Base-by-base conservation (phyloP, 805 yeast species). In the Torulaspora franciscae region DNA sequence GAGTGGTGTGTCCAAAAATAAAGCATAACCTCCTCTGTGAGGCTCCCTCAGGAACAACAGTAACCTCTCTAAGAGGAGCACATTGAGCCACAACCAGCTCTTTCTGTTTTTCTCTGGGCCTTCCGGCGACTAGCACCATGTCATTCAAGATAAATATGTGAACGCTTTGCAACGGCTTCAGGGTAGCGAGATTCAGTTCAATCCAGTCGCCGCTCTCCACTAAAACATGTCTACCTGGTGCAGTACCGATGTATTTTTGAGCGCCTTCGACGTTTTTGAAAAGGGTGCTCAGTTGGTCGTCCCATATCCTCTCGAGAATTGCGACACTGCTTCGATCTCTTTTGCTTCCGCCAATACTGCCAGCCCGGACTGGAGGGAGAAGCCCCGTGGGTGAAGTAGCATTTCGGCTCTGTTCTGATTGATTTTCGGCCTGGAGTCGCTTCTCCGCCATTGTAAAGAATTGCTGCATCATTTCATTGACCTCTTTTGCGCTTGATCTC, bases 231-330 rank as follows among this genome's bases (percentile, higher is more conserved):
- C 96, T 74, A 3, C 90, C 93, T 0, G 90, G 87, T 6, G 77
- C 62, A 1, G 85, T 79, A 15, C 88, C 84, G 30, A 89, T 71
- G 48, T 75, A 78, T 57, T 85, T 85, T 55, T 85, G 90, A 1
- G 95, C 89, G n/a, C 96, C 95, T 51, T 90, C 96, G 11, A 90
- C 95, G 50, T 84, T 87, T 54, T 80, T 80, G 63, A 83, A 88
- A 41, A 89, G 66, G 7, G 78, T 74, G 43, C 76, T 77, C 58
- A 89, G 69, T 57, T 85, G 88, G 34, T 72, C 71, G 11, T 81
- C 84, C 96, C 96, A 88, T 71, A 85, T 77, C 55, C 81, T 81
- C 61, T 86, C 91, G 41, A 89, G 67, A 43, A 85, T 77, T 42
- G 83, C 56, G 41, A 88, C 79, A 43, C 89, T 80, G 48, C 82